A percentile compares a stretch with the other conserved stretches of the same genome.
These are phyloP conservation scores for Fraxinus latifolia DNA, from an alignment of 305 asterid genomes.

Conservation along the genomic window DNA sequence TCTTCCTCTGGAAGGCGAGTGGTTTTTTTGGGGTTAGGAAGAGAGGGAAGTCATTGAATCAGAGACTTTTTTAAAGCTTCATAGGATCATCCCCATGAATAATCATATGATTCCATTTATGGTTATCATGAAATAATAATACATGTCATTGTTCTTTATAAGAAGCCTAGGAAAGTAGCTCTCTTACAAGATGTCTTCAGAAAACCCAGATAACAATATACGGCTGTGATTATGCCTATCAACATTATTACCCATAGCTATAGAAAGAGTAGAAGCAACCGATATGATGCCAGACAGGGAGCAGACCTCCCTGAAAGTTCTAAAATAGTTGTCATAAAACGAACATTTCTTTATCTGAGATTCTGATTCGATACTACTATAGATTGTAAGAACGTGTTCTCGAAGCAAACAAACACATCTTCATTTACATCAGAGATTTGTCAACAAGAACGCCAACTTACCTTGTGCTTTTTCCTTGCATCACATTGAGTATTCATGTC, in stretches of 20 bases:
- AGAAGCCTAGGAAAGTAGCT: neutral
- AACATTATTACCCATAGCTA: neutral
- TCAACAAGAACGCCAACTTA: conserved; percentile 14
- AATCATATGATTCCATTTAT: neutral
- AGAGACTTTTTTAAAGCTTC: neutral
- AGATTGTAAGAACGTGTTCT: neutral
- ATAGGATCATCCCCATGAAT: neutral
- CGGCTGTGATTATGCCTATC: neutral
- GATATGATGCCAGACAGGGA: neutral
- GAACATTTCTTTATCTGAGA: neutral
- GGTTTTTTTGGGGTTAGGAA: neutral
- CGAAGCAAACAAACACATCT: conserved; percentile 1
- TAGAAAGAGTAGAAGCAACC: neutral
- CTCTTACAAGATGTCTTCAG: neutral
- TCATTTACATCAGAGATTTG: neutral
- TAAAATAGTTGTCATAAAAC: neutral
- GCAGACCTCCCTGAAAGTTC: neutral
- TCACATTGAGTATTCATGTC: conserved; percentile 20
- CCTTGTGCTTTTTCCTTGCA: conserved; percentile 27
- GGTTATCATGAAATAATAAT: neutral
- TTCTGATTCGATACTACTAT: neutral
- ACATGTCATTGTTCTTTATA: neutral
- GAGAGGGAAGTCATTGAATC: neutral
- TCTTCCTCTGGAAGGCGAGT: neutral
- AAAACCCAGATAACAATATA: neutral